Base-by-base conservation (phyloP, 2,329 filamentous ascomycete species). In the Talaromyces sp. region DNA sequence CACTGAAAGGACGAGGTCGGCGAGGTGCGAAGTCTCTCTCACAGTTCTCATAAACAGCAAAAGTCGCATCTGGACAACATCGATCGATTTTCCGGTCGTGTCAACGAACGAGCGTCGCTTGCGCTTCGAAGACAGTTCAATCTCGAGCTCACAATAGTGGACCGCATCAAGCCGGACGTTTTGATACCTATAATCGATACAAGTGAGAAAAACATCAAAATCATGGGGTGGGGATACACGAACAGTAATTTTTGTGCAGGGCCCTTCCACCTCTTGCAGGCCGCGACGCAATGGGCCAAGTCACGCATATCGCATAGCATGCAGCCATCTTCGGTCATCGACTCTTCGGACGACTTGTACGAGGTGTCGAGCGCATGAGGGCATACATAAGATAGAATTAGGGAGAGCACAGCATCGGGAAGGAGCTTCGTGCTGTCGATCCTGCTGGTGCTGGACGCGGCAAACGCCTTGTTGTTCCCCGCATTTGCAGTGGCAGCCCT, bases 291-390 rank as follows among this genome's bases (percentile, higher is more conserved):
- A 74, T 91, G 87, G 58, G 92, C 87, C 60, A 97, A 84, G 75
- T 97, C 92, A 67, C 93, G 88, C 80, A 95, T 84, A 78, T 96
- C 92, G 79, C 93, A 98, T 67, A 96, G 87, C 90, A 95, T 93
- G 79, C 93, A 98, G 61, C 87, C 87, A 77, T 92, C 88, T 67
- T 89, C 88, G 56, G 86, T 84, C 66, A 89, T 86, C 63, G 89
- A 91, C 69, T 90, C 85, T 78, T 98, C 93, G 70, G 90, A 93
- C 49, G 87, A 88, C 66, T 91, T 88, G 75, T 95, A 96, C 63
- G 83, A 87, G 71, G 88, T 82, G 76, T 98, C 93, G 59, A 80
- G 78, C 39, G 87, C 80, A 75, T 98, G 93, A 8, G 93, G 93
- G 69, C 93, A 97, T 61, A 97, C 87, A 67, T 87, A 87, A 68